Percentiles rank a stretch among this genome's conserved stretches.
Evolutionary conservation across 495 filamentous ascomycete species (phyloP).

Genomic region (Bacidia gigantensis): DNA sequence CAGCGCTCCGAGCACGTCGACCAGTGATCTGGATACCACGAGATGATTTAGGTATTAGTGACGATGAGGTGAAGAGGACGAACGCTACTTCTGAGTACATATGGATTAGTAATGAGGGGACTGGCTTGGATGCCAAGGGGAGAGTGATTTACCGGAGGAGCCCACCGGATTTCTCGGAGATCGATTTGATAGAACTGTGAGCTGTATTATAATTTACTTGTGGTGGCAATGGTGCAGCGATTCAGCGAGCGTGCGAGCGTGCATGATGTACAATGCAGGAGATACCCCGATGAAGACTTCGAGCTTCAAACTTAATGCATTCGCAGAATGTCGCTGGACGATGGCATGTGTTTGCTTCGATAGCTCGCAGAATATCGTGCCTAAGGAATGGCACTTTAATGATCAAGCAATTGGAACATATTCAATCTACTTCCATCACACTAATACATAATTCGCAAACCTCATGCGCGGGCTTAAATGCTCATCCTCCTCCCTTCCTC

Average conservation of each 20-base stretch:
- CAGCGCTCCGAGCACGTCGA: slow-evolving; percentile 68
- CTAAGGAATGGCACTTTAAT: not conserved
- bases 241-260: not conserved
- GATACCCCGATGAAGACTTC: not conserved
- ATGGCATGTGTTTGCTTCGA: not conserved
- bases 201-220: not conserved
- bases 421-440: no score
- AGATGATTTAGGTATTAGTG: slow-evolving; percentile 78
- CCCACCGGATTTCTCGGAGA: slow-evolving; percentile 84
- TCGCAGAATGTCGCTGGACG: not conserved
- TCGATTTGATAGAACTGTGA: slow-evolving; percentile 69
- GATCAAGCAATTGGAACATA: no score
- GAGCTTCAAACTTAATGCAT: no score
- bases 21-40: slow-evolving; percentile 91
- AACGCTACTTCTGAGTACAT: slow-evolving; percentile 64
- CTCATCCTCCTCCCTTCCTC: not conserved
- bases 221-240: not conserved
- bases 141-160: slow-evolving; percentile 77
- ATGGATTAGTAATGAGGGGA: slow-evolving; percentile 89
- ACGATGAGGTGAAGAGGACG: slow-evolving; percentile 78
- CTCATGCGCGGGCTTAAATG: not conserved
- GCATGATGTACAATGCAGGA: not conserved
- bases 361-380: slow-evolving; percentile 1
- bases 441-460: not conserved
- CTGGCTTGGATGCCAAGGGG: slow-evolving; percentile 69